phyloP scores from a whole-genome alignment of 2,329 filamentous ascomycete genomes.

The Penicillium sp. region DNA sequence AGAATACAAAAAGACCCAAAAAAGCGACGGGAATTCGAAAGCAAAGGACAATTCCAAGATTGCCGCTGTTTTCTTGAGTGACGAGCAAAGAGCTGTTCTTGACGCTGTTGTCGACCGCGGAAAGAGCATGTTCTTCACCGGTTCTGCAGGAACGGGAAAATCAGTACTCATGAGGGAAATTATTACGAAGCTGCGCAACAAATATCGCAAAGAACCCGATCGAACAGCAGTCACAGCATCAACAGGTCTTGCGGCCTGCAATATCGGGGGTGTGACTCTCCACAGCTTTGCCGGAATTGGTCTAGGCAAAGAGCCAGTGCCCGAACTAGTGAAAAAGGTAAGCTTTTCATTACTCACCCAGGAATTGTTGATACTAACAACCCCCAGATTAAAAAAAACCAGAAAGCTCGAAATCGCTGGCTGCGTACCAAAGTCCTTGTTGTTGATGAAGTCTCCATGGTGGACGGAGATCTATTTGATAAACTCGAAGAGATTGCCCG shows the following conservation, averaged over 20 bases:
- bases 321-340: slow-evolving; percentile 76
- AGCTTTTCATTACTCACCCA: not conserved
- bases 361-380: slow-evolving; percentile 16
- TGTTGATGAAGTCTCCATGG: slow-evolving; percentile 97
- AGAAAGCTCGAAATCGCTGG: slow-evolving; percentile 87
- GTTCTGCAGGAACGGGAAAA: slow-evolving; percentile 93
- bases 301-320: slow-evolving; percentile 82
- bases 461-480: slow-evolving; percentile 94
- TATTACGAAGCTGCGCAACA: slow-evolving; percentile 75
- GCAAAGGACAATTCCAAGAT: slow-evolving; percentile 42
- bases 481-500: slow-evolving; percentile 89
- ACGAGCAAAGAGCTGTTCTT: slow-evolving; percentile 81
- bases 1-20: slow-evolving; percentile 53
- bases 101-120: slow-evolving; percentile 75
- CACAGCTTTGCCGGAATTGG: slow-evolving; percentile 97
- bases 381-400: slow-evolving; percentile 70
- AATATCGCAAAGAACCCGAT: slow-evolving; percentile 74
- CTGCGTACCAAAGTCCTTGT: slow-evolving; percentile 81
- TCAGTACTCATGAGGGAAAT: slow-evolving; percentile 93
- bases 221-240: slow-evolving; percentile 91
- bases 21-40: slow-evolving; percentile 45
- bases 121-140: slow-evolving; percentile 96
- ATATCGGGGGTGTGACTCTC: slow-evolving; percentile 91
- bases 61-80: slow-evolving; percentile 69
- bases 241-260: slow-evolving; percentile 92